Evolutionary conservation across 148 eudicot genomes (phyloP).

Genomic region (Amaranthus cruentus): DNA sequence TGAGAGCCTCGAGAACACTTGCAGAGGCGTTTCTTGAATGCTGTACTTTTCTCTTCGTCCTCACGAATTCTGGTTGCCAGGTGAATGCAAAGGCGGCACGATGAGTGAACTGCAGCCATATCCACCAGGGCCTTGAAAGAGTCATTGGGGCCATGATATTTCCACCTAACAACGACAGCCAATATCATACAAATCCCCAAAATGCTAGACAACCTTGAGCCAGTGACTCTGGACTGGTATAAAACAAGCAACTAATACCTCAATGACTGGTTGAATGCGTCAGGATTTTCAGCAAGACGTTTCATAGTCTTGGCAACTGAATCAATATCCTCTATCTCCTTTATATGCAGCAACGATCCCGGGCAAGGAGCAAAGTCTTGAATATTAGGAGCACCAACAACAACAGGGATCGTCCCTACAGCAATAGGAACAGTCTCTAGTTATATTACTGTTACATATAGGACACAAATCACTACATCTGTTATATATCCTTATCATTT

Average conservation of each 20-base stretch:
- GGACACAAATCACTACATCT: not conserved
- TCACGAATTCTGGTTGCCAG: slow-evolving; percentile 71
- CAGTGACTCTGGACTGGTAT: not conserved
- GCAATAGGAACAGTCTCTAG: not conserved
- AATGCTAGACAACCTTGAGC: not conserved
- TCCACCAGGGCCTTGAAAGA: slow-evolving; percentile 92
- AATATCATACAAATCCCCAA: not conserved
- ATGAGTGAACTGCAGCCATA: slow-evolving; percentile 98
- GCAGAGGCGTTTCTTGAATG: slow-evolving; percentile 68
- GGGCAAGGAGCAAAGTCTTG: slow-evolving; percentile 83
- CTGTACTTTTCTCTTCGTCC: slow-evolving; percentile 50
- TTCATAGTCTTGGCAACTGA: slow-evolving; percentile 77
- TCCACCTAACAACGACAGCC: slow-evolving; percentile 58
- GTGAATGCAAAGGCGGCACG: slow-evolving; percentile 86
- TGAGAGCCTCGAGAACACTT: slow-evolving; percentile 63
- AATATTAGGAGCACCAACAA: slow-evolving; percentile 94
- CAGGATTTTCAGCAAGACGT: slow-evolving; percentile 63
- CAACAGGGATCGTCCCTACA: slow-evolving; percentile 81
- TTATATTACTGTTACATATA: slow-evolving; percentile 10
- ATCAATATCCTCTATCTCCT: slow-evolving; percentile 56
- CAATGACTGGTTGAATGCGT: slow-evolving; percentile 69
- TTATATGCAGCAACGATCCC: slow-evolving; percentile 70
- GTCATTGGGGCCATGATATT: slow-evolving; percentile 85
- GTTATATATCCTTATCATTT: not conserved
- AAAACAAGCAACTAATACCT: slow-evolving; percentile 36